Conservation (phyloP, 2,329 filamentous ascomycete species). For the Talaromyces funiculosus region DNA sequence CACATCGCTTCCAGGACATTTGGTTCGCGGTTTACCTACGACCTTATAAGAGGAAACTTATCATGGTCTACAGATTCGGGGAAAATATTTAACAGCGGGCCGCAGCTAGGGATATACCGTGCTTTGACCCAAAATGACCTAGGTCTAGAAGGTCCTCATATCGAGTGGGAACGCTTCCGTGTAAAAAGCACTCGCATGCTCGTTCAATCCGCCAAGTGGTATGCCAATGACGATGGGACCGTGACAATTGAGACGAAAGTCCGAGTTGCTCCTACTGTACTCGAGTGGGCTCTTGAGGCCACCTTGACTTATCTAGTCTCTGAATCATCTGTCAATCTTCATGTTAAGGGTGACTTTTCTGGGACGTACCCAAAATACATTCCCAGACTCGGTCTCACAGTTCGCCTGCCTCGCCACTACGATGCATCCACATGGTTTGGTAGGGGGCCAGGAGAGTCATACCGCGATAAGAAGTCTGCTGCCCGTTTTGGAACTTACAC, state of each 20-base stretch:
- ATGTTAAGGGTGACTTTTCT: slow-evolving; percentile 27
- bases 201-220: slow-evolving; percentile 8
- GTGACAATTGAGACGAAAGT: slow-evolving; percentile 15
- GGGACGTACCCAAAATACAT: slow-evolving; percentile 17
- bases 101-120: slow-evolving; percentile 47
- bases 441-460: slow-evolving; percentile 23
- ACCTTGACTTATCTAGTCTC: slow-evolving; percentile 16
- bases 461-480: slow-evolving; percentile 21
- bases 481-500: slow-evolving; percentile 20
- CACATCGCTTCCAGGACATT: slow-evolving; percentile 11
- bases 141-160: slow-evolving; percentile 27
- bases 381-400: slow-evolving; percentile 18
- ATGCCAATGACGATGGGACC: background rate
- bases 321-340: slow-evolving; percentile 9
- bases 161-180: slow-evolving; percentile 23
- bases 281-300: slow-evolving; percentile 21
- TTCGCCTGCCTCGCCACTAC: slow-evolving; percentile 13
- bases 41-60: slow-evolving; percentile 1
- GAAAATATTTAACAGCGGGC: slow-evolving; percentile 18
- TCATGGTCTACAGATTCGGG: slow-evolving; percentile 35
- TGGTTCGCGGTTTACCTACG: slow-evolving; percentile 32
- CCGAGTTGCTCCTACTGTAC: slow-evolving; percentile 20
- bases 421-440: slow-evolving; percentile 22
- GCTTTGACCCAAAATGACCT: slow-evolving; percentile 30
- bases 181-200: background rate